A percentile compares a stretch with the other conserved stretches of the same genome.
phyloP scores from a whole-genome alignment of 129 eudicot genomes.

The Sambucus nigra region DNA sequence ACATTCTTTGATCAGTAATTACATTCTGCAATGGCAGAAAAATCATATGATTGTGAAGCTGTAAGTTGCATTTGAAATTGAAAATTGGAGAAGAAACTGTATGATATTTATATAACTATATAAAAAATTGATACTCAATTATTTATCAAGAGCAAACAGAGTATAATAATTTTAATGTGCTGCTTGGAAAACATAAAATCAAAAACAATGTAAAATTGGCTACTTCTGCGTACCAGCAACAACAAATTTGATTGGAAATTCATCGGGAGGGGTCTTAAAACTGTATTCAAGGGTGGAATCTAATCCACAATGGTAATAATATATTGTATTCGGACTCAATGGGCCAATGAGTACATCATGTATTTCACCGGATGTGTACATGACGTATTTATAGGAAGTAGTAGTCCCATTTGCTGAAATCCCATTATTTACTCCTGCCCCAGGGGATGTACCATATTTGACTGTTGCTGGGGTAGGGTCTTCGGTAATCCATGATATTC shows the following conservation, averaged over 20 bases:
- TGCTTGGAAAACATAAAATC: no score
- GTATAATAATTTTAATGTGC: no score
- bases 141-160: no score
- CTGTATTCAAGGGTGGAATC: constrained; percentile 27
- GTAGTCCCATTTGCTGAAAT: constrained; percentile 38
- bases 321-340: constrained; percentile 35
- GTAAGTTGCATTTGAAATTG: no score
- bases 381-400: constrained; percentile 28
- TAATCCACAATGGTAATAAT: constrained; percentile 46
- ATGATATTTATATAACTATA: no score
- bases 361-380: constrained; percentile 46
- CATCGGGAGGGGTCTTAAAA: constrained; percentile 61
- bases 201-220: neutral
- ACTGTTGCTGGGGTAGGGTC: constrained; percentile 34
- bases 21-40: no score
- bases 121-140: no score
- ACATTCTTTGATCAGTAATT: no score
- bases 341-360: constrained; percentile 61
- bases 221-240: constrained; percentile 61
- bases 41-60: no score
- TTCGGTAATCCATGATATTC: constrained; percentile 68
- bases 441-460: constrained; percentile 41
- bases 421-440: constrained; percentile 18
- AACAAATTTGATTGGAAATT: constrained; percentile 49
- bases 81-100: no score